Evolutionary conservation across 1,284 basidiomycete species (phyloP).

Genomic region (Xerocomus minutiporus): DNA sequence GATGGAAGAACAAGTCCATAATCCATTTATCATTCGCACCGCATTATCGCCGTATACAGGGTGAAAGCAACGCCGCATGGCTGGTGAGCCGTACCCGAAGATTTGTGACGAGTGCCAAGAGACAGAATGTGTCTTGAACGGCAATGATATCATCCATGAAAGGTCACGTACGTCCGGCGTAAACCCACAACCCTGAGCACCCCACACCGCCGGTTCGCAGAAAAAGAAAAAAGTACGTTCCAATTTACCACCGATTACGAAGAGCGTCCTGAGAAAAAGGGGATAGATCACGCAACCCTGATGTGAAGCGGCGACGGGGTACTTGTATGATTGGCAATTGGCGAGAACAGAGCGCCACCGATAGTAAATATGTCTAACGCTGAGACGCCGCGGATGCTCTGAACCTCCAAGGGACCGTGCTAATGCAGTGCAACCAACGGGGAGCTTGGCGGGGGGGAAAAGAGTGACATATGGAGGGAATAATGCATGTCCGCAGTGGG

Average conservation of each 20-base stretch:
- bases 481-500: constrained; percentile 26
- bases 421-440: not conserved
- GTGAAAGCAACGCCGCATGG: no score
- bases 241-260: constrained; percentile 2
- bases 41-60: not conserved
- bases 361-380: constrained; percentile 5
- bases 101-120: not conserved
- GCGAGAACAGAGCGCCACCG: not conserved
- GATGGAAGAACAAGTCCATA: no score
- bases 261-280: not conserved
- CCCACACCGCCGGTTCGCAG: not conserved
- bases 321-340: no score
- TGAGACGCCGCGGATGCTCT: constrained; percentile 9
- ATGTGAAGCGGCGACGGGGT: not conserved
- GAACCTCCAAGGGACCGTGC: no score
- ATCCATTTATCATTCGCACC: not conserved
- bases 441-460: not conserved
- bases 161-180: constrained; percentile 1
- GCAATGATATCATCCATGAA: constrained; percentile 16
- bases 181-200: constrained; percentile 16
- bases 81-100: no score
- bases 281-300: constrained; percentile 4
- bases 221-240: not conserved
- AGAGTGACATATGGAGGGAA: not conserved
- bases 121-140: not conserved